Conservation (phyloP, 495 filamentous ascomycete species). For the Hypoxylon fragiforme region DNA sequence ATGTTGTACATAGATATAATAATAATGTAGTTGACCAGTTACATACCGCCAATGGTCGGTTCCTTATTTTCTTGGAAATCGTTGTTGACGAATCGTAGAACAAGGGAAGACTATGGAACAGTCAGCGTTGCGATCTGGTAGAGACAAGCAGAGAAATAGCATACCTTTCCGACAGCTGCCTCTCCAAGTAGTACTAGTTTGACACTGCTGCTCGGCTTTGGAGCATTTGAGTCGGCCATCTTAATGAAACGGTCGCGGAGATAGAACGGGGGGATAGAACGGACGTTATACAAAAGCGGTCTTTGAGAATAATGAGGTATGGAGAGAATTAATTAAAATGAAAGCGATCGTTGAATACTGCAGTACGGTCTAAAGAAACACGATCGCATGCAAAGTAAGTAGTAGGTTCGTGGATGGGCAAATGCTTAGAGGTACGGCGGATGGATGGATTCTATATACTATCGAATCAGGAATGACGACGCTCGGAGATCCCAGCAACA, state of each 20-base stretch:
- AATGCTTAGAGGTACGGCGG: constrained; percentile 19
- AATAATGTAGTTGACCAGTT: too few species aligned
- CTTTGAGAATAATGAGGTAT: not conserved
- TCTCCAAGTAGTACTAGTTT: constrained; percentile 97
- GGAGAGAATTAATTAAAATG: constrained; percentile 3
- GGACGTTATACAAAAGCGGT: not conserved
- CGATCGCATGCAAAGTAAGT: constrained; percentile 17
- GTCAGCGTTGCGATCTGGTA: constrained; percentile 28
- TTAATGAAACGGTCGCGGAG: constrained; percentile 10
- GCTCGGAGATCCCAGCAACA: constrained; percentile 23
- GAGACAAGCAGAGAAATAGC: constrained; percentile 8
- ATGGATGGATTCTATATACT: constrained; percentile 6
- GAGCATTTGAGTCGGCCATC: constrained; percentile 63
- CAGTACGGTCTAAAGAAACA: constrained; percentile 4
- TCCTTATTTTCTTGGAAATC: constrained; percentile 99
- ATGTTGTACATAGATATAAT: constrained; percentile 2
- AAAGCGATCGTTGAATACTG: constrained; percentile 1
- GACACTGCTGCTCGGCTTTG: constrained; percentile 97
- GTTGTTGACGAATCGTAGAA: constrained; percentile 98
- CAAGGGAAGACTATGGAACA: constrained; percentile 79
- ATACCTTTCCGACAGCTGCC: constrained; percentile 97
- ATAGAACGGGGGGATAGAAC: too few species aligned
- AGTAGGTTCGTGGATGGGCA: constrained; percentile 1
- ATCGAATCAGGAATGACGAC: constrained; percentile 41
- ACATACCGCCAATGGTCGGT: constrained; percentile 94